Evolutionary conservation across 257 asterid genomes (phyloP), one percentile per base, ranked within the genome.

Genomic region (Knoxia roxburghii): DNA sequence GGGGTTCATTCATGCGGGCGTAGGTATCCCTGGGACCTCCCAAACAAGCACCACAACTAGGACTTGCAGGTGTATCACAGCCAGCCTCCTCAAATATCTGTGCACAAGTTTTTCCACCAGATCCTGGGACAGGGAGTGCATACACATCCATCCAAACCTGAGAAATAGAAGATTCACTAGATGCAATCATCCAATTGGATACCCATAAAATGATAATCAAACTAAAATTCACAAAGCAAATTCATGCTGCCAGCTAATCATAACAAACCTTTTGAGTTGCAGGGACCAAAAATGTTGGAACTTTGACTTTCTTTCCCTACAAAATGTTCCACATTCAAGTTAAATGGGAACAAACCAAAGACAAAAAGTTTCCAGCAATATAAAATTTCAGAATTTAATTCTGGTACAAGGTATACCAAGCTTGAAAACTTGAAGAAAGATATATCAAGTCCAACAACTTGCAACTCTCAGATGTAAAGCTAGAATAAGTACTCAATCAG

Each of bases 11-110:
- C 89, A 90, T 82, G 80, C 97, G 91, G 6, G 99, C 99, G 7
- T 94, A 90, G 6, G 96, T 94, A 82, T 94, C 99, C 71, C 75
- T 84, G 1, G 99, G 99, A 41, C 97, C 99, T 53, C 99, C 96
- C 83, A 90, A 77, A 70, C 99, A 94, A 68, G 99, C 99, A 69
- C 96, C 95, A 17, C 99, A 94, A 52, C 91, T 84, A 29, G 99
- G 99, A 84, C 99, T 90, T 35, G 99, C 76, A 40, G 99, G 99
- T 5, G 99, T 94, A 78, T 94, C 99, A 26, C 99, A 94, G 40
- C 99, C 99, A 29, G 96, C 99, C 80, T 94, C 99, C 74, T 90
- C 99, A 75, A 94, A 94, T 72, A 90, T 90, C 83, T 90, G 97
- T 4, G 99, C 87, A 78, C 99, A 90, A 8, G 99, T 94, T 79